These are phyloP conservation scores for Scleroderma bovista DNA, from an alignment of 768 basidiomycete species.

Conservation along the genomic window DNA sequence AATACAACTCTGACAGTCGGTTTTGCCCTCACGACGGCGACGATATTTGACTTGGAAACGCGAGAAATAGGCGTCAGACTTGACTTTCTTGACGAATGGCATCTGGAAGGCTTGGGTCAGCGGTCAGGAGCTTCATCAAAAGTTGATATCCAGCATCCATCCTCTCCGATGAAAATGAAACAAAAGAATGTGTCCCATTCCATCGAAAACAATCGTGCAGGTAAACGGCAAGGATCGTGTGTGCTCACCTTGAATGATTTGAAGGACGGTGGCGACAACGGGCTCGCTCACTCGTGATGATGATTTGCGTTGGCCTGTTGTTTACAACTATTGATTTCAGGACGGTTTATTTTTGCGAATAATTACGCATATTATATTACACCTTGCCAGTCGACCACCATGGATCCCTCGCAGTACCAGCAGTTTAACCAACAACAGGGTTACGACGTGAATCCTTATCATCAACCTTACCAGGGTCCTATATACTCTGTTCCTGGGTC, in stretches of 20 bases:
- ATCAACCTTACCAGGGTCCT: conserved; percentile 74
- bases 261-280: conserved; percentile 26
- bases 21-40: conserved; percentile 96
- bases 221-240: not conserved
- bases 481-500: conserved; percentile 61
- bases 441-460: conserved; percentile 71
- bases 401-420: conserved; percentile 34
- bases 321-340: conserved; percentile 27
- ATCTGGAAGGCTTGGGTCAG: conserved; percentile 40
- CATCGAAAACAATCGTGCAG: not conserved
- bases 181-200: not conserved
- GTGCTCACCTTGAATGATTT: conserved; percentile 38
- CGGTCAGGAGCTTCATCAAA: conserved; percentile 27
- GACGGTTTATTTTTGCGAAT: not conserved
- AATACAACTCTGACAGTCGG: conserved; percentile 68
- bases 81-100: conserved; percentile 98
- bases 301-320: conserved; percentile 6
- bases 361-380: not conserved
- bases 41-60: conserved; percentile 99
- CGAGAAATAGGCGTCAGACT: conserved; percentile 96
- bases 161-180: conserved; percentile 6
- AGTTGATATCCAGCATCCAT: conserved; percentile 26
- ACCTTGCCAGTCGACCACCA: conserved; percentile 7
- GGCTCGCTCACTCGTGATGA: conserved; percentile 10
- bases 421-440: conserved; percentile 49